Evolutionary conservation across 1,284 basidiomycete species (phyloP), one percentile per base, ranked within the genome.

Genomic region (Pulveroboletus sp.): DNA sequence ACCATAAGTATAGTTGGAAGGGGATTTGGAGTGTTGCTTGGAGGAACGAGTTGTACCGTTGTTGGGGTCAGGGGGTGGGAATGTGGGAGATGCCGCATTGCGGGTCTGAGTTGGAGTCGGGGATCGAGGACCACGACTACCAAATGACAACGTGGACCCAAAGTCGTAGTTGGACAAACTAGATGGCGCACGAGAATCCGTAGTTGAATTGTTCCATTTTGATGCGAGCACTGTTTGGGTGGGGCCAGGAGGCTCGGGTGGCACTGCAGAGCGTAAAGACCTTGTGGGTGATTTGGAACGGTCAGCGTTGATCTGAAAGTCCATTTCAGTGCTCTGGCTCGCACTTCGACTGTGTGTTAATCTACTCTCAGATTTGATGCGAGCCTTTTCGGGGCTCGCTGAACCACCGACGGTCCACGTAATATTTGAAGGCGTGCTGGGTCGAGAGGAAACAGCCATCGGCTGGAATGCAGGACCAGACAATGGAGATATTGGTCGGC

Each of bases 361-460:
- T 55, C 66, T 67, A 62, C 69, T 73, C 43, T 73, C 73, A 26
- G 71, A 69, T 49, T 70, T 69, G 48, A 61, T 59, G 54, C 68
- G 64, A 51, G 57, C 45, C 47, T 67, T 62, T 58, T 71, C 62
- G 63, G 75, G 53, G 70, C 71, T 75, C 25, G 68, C 54, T 53
- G 69, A 68, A 43, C 76, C 62, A 20, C 59, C 71, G 42, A 72
- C 60, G 39, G 76, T 78, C 84, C 88, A 91, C 22, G 83, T 82
- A 50, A 90, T 79, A 65, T 86, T 89, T 2, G 89, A 91, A 35
- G 89, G 89, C 5, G 89, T 91, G 52, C 76, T 75, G 36, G 89
- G 86, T 52, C 87, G 81, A 58, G 86, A 83, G 49, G 82, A 78
- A 31, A 79, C 77, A 10, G 78, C 65, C 74, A 87, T 76, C 9